These are phyloP conservation scores for Atractiella rhizophila DNA, from an alignment of 768 basidiomycete genomes.

Conservation along the genomic window DNA sequence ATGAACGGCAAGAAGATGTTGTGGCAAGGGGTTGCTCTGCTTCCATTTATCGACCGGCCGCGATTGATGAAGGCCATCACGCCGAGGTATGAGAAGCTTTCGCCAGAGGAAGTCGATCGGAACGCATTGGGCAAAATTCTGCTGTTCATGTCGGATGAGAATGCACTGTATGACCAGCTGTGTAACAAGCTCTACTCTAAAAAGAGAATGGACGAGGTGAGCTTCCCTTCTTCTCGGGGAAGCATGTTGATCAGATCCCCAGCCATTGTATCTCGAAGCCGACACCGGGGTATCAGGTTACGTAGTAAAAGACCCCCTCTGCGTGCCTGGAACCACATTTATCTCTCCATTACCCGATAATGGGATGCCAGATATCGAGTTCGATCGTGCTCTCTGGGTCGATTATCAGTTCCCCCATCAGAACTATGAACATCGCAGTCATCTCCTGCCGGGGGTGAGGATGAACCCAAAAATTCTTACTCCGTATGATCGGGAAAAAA, in stretches of 20 bases:
- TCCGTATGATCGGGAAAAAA: slow-evolving; percentile 38
- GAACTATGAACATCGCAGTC: slow-evolving; percentile 54
- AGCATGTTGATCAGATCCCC: slow-evolving; percentile 5
- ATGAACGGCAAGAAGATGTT: slow-evolving; percentile 99
- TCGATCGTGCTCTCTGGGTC: slow-evolving; percentile 66
- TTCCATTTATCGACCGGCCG: slow-evolving; percentile 79
- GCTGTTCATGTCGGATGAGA: slow-evolving; percentile 58
- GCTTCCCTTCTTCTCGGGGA: slow-evolving; percentile 13
- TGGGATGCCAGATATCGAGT: slow-evolving; percentile 49
- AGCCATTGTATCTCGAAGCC: slow-evolving; percentile 52
- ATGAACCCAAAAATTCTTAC: slow-evolving; percentile 37
- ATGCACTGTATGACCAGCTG: slow-evolving; percentile 63
- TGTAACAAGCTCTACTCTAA: slow-evolving; percentile 79
- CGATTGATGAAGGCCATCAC: slow-evolving; percentile 66
- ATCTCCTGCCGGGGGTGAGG: slow-evolving; percentile 47
- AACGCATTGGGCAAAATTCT: slow-evolving; percentile 66
- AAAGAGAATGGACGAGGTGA: slow-evolving; percentile 50
- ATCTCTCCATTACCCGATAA: slow-evolving; percentile 39
- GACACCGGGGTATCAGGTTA: slow-evolving; percentile 55
- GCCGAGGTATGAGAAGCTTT: slow-evolving; percentile 31
- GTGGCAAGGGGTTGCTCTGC: slow-evolving; percentile 91
- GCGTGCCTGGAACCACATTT: slow-evolving; percentile 76
- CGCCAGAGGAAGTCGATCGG: slow-evolving; percentile 53
- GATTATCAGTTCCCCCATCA: slow-evolving; percentile 76
- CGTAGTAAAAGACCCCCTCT: slow-evolving; percentile 58